phyloP scores from a whole-genome alignment of 1,284 basidiomycete genomes.

The Porodaedalea pini region DNA sequence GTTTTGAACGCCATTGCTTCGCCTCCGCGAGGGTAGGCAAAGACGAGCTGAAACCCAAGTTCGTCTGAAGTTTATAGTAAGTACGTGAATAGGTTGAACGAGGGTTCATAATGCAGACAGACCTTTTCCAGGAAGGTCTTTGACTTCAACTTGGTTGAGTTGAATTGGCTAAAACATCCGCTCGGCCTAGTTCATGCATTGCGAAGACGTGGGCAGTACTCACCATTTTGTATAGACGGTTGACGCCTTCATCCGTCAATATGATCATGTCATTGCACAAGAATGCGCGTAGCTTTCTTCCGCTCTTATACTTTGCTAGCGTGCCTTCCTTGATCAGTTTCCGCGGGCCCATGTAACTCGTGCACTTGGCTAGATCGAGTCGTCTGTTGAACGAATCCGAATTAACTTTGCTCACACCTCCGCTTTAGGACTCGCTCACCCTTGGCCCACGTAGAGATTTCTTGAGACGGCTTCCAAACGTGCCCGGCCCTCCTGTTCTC shows the following conservation, averaged over 20 bases:
- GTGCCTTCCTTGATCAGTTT: constrained; percentile 77
- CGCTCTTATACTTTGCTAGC: constrained; percentile 80
- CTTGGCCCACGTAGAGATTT: constrained; percentile 83
- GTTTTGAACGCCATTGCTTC: constrained; percentile 66
- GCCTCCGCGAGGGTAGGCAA: constrained; percentile 72
- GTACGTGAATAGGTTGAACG: not conserved
- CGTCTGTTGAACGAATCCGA: constrained; percentile 42
- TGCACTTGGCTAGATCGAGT: constrained; percentile 87
- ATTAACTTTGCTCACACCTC: constrained; percentile 3
- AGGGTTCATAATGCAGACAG: constrained; percentile 17
- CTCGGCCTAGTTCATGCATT: not conserved
- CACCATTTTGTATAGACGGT: constrained; percentile 79
- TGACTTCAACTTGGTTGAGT: constrained; percentile 61
- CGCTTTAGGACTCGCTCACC: constrained; percentile 43
- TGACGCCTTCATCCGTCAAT: constrained; percentile 64
- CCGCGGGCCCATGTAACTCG: constrained; percentile 73
- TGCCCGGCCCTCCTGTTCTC: constrained; percentile 78
- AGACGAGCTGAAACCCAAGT: constrained; percentile 55
- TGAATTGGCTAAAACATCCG: constrained; percentile 54
- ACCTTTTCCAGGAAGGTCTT: constrained; percentile 49
- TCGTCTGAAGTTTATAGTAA: constrained; percentile 48
- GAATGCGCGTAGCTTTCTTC: constrained; percentile 72
- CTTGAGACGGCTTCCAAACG: constrained; percentile 70
- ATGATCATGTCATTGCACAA: constrained; percentile 81
- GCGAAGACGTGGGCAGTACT: constrained; percentile 27